Base-by-base conservation (phyloP, 345 rosid genomes). In the Salix koriyanagi region DNA sequence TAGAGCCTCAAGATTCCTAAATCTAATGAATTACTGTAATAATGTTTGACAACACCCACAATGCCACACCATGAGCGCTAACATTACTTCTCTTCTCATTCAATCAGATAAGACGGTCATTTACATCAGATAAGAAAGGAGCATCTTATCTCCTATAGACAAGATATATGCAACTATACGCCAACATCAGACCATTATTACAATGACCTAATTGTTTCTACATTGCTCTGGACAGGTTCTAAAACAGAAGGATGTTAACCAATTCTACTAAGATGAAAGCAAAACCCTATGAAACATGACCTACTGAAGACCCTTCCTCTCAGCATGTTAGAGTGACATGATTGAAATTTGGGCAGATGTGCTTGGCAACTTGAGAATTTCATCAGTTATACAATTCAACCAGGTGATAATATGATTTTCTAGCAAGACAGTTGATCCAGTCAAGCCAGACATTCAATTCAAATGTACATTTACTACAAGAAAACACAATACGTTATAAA, bases 311-410 rank as follows among this genome's bases (percentile, higher is more conserved):
- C 50, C 50, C 75, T 21, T 37, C 61, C 11, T 36, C 21, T 25
- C 4, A n/a, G 18, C 56, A 73, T 50, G 16, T 70, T 14, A 50
- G 16, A 61, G 52, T 34, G 32, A 34, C 11, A 37, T 36, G 46
- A 60, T 48, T 4, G 44, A 54, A 6, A n/a, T 15, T 11, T 1
- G 21, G 16, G 46, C 42, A 42, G 8, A 41, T 68, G 50, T 67
- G 54, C 54, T 68, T 15, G 13, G 25, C 37, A 26, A 2, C 60
- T 34, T 36, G 66, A 72, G 48, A 39, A 56, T 37, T 36, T 42
- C 77, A 77, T 23, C 36, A 71, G 50, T 74, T 23, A 26, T 50
- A 44, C 36, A 73, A 18, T 16, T 65, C 61, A 64, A 68, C 6
- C 14, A 39, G 39, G 67, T 26, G n/a, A 67, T 13, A 70, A 44